phyloP scores from a whole-genome alignment of 2,329 filamentous ascomycete genomes.

The Fusarium sp. region DNA sequence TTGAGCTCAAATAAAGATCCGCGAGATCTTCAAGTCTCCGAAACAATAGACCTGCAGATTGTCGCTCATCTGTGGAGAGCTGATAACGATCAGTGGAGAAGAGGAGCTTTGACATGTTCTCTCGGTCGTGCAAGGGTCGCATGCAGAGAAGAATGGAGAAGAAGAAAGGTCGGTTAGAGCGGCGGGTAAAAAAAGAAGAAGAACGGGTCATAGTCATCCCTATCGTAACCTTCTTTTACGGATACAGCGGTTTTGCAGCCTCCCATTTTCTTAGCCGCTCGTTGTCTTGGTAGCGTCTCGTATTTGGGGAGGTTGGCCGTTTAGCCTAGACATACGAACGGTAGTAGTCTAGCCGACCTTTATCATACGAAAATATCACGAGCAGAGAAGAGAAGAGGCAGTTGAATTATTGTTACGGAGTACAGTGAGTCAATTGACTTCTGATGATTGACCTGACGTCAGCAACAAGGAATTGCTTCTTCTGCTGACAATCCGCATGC shows the following conservation, averaged over 20 bases:
- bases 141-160: neutral
- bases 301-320: neutral
- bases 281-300: neutral
- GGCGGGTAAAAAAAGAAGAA: neutral
- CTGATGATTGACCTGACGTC: conserved; percentile 17
- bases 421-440: neutral
- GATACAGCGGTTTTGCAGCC: neutral
- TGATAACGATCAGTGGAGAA: neutral
- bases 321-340: neutral
- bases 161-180: neutral
- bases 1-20: conserved; percentile 7
- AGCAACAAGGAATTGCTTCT: conserved; percentile 4
- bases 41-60: conserved; percentile 10
- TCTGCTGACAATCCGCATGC: neutral
- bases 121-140: neutral
- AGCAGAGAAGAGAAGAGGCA: neutral
- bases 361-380: neutral
- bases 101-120: neutral
- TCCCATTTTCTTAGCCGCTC: neutral
- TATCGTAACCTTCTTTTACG: neutral
- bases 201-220: neutral
- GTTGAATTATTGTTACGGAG: neutral
- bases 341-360: neutral
- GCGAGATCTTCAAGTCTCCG: conserved; percentile 9
- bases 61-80: neutral